phyloP scores from a whole-genome alignment of 176 grass and related monocot genomes.

The Chloris gayana region DNA sequence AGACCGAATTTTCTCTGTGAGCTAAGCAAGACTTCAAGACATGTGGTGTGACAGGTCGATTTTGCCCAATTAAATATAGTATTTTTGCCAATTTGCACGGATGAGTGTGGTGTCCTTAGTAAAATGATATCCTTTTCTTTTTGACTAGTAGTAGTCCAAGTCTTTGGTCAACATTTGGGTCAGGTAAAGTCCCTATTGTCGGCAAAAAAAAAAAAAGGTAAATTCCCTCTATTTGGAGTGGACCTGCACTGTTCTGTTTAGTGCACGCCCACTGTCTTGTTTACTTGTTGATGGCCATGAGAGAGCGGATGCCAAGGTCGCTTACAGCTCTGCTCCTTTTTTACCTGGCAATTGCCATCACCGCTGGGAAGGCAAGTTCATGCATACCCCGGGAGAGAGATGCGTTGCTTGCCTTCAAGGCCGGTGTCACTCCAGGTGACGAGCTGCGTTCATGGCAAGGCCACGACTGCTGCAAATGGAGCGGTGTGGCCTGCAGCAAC shows the following conservation, averaged over 20 bases:
- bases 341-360: background rate
- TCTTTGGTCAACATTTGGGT: background rate
- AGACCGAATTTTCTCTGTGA: too few species aligned
- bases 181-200: too few species aligned
- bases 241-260: background rate
- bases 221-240: background rate
- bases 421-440: background rate
- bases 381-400: background rate
- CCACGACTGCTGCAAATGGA: background rate
- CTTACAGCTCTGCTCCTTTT: background rate
- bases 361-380: background rate
- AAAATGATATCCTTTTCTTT: too few species aligned
- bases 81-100: too few species aligned
- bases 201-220: too few species aligned
- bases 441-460: background rate
- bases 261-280: background rate
- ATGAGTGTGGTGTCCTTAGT: too few species aligned
- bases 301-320: background rate
- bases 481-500: background rate
- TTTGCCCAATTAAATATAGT: too few species aligned
- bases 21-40: too few species aligned
- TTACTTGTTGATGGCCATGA: background rate
- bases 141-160: background rate
- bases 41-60: too few species aligned
- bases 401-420: conserved; percentile 12